These are phyloP conservation scores for Escallonia herrerae DNA, from an alignment of 129 eudicot genomes.

Conservation along the genomic window DNA sequence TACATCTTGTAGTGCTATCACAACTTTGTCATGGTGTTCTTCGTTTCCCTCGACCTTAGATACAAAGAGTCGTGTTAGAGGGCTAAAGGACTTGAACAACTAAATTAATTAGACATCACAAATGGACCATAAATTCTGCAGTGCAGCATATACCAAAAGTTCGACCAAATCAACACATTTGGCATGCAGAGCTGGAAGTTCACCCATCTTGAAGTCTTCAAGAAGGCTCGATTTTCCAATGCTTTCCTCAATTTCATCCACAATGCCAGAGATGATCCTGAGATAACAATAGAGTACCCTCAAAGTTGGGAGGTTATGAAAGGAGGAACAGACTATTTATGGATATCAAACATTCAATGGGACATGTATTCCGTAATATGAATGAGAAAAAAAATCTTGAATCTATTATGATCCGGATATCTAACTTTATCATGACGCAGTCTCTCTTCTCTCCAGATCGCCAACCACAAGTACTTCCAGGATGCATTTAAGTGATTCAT, in stretches of 20 bases:
- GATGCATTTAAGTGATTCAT: slow-evolving; percentile 65
- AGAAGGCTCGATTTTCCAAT: slow-evolving; percentile 49
- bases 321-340: not conserved
- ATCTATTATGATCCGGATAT: not conserved
- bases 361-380: too few relatives aligned
- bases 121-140: slow-evolving; percentile 8
- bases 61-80: slow-evolving; percentile 1
- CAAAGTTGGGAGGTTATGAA: not conserved
- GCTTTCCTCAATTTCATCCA: slow-evolving; percentile 81
- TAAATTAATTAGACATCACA: not conserved
- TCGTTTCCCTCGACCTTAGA: slow-evolving; percentile 68
- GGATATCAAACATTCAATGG: too few relatives aligned
- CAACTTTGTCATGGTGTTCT: slow-evolving; percentile 53
- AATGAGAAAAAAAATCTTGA: not conserved
- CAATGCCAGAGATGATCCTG: slow-evolving; percentile 58
- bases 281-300: slow-evolving; percentile 8
- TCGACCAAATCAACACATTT: slow-evolving; percentile 67
- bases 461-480: slow-evolving; percentile 82
- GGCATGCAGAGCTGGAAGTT: slow-evolving; percentile 53
- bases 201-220: slow-evolving; percentile 49
- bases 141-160: slow-evolving; percentile 55
- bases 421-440: slow-evolving; percentile 1
- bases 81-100: not conserved
- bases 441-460: slow-evolving; percentile 66
- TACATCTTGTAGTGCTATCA: slow-evolving; percentile 77